Base-by-base conservation (phyloP, 306 rosid genomes). In the Echinosophora koreensis region DNA sequence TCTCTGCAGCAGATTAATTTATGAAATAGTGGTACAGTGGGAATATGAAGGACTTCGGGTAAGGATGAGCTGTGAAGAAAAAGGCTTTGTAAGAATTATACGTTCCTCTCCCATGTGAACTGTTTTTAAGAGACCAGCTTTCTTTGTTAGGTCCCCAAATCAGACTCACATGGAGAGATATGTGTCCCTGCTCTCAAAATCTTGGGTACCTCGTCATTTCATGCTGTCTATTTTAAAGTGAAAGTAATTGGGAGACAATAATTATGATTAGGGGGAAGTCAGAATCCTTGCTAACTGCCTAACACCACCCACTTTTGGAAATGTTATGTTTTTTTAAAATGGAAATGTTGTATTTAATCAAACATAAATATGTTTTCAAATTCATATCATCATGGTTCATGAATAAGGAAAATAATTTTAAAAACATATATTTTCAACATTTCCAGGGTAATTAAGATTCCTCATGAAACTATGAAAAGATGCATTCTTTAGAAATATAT, bases 31-130 rank as follows among this genome's bases (percentile, higher is more conserved):
- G 55, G 16, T 17, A 41, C 73, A 62, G 70, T 76, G 62, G 78
- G 78, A 77, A 69, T 70, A 61, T 59, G 55, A 34, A 60, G 76
- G 78, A 46, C n/a, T 67, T 49, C 69, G 80, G 82, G 77, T 77
- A 67, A 57, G 63, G 68, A 82, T 83, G 93, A 87, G 91, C 88
- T 89, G 93, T 86, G 85, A 78, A 81, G 69, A 61, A 71, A 85
- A 47, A 75, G 2, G 74, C 17, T 34, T 57, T 22, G 69, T 52
- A 11, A 49, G 89, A 89, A 87, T 85, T 72, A 81, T 69, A 80
- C 84, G 69, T 74, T 73, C 73, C 62, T 22, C 8, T 46, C 78
- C 94, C 96, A 90, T 86, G 96, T 90, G 96, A 86, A 74, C 73
- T 85, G 88, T 54, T 87, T 70, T 57, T 42, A 68, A 81, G 84